Evolutionary conservation across 306 rosid species (phyloP), one percentile per base, ranked within the genome.

Genomic region (Hippophae rhamnoides): DNA sequence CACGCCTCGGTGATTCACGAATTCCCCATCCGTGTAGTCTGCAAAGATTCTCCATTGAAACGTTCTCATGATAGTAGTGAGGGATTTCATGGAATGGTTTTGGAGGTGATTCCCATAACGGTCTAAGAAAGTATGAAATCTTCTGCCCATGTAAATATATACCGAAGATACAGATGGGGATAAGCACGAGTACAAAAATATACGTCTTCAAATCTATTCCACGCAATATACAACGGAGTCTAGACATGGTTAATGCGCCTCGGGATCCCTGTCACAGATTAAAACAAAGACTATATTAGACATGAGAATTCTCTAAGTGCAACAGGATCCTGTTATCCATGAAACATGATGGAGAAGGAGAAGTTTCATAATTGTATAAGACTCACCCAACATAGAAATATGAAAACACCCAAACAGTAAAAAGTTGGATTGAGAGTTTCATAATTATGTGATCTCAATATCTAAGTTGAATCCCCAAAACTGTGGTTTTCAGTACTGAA

Each of bases 81-180:
- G 96, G 87, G 63, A 85, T 67, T 57, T 85, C 82, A 52, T 75
- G 69, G 60, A 88, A 88, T 56, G 94, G 76, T 72, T 73, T 85
- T 11, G 89, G 96, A 54, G 96, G 96, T 68, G 86, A 82, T 64
- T 88, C 96, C 96, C 96, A 88, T 0, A 88, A 69, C 12, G 96
- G 96, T 63, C 96, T 85, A 42, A 88, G 80, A 58, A 88, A 85
- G 60, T 82, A 88, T 6, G 94, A 25, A 49, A 88, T 74, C 77
- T 85, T 85, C 81, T 78, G 87, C 55, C 90, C 96, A 65, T 88
- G 90, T 52, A 88, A 56, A 69, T 85, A 82, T 58, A 81, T 44
- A 60, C 73, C 70, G 27, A 88, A 67, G 43, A 81, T 18, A 62
- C 72, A 59, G 9, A 74, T 42, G 25, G 96, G 90, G 57, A 85